Evolutionary conservation across 345 rosid genomes (phyloP).

Genomic region (Dipteronia sinensis): DNA sequence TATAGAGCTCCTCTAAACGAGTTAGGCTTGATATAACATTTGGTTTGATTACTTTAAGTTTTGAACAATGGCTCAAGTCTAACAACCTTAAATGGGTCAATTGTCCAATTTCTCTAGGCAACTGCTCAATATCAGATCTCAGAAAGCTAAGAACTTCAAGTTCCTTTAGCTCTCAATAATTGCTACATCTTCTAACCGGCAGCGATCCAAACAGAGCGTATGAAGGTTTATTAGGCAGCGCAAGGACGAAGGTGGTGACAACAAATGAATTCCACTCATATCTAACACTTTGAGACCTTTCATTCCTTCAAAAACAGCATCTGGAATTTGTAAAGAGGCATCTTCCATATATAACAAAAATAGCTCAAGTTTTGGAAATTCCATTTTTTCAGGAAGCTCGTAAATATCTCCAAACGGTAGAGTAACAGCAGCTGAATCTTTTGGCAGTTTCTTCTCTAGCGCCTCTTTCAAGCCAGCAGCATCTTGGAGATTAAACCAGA

Average conservation of each 20-base stretch:
- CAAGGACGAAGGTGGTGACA: conserved; percentile 23
- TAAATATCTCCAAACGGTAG: neutral
- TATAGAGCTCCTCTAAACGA: conserved; percentile 26
- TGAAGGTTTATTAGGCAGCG: conserved; percentile 7
- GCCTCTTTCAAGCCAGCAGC: neutral
- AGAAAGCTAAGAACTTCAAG: conserved; percentile 9
- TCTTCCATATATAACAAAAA: neutral
- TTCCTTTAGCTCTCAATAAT: conserved; percentile 3
- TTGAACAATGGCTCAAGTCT: conserved; percentile 20
- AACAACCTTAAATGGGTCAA: conserved; percentile 19
- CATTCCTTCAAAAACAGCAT: conserved; percentile 12
- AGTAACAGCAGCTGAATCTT: conserved; percentile 7
- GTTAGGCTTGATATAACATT: conserved; percentile 18
- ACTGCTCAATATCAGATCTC: conserved; percentile 1
- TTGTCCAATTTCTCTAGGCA: conserved; percentile 20
- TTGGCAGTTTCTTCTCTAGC: neutral
- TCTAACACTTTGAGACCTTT: conserved; percentile 31
- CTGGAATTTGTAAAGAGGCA: neutral
- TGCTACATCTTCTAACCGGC: neutral
- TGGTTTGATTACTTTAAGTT: conserved; percentile 24
- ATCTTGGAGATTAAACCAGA: neutral
- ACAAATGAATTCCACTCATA: neutral
- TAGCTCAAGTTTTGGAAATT: conserved; percentile 20
- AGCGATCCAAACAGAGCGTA: conserved; percentile 14
- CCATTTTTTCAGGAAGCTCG: conserved; percentile 18